Conservation (phyloP, 306 rosid genomes). For the Aeschynomene evenia region DNA sequence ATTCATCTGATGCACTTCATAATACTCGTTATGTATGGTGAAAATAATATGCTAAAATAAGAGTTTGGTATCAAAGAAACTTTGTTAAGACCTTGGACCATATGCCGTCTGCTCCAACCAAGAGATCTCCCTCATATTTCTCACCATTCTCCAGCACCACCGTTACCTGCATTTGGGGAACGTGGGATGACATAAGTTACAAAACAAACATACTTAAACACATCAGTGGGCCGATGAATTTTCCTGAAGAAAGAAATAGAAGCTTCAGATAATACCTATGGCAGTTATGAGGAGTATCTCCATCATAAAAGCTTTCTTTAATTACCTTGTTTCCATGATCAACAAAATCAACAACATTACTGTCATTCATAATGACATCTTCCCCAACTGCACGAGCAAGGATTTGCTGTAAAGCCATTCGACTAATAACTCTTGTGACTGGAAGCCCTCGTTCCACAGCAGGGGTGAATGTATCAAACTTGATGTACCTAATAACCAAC, state of each 20-base stretch:
- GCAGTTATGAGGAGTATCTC: slow-evolving; percentile 14
- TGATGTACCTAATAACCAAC: slow-evolving; percentile 82
- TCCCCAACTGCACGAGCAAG: slow-evolving; percentile 87
- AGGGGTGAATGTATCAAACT: slow-evolving; percentile 99
- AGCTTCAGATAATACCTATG: slow-evolving; percentile 12
- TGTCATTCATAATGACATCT: slow-evolving; percentile 59
- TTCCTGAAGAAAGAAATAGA: slow-evolving; percentile 24
- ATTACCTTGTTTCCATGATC: slow-evolving; percentile 82
- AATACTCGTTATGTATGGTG: not conserved
- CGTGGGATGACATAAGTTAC: slow-evolving; percentile 23
- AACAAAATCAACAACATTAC: slow-evolving; percentile 75
- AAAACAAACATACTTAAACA: slow-evolving; percentile 8
- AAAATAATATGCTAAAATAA: slow-evolving; percentile 5
- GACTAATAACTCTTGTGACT: slow-evolving; percentile 90
- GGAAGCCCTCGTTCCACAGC: slow-evolving; percentile 97
- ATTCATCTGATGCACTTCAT: not conserved
- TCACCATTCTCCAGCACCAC: slow-evolving; percentile 81
- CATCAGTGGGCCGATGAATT: slow-evolving; percentile 5
- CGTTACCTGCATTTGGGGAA: slow-evolving; percentile 56
- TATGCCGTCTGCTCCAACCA: slow-evolving; percentile 98
- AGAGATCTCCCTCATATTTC: slow-evolving; percentile 79
- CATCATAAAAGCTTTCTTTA: slow-evolving; percentile 19
- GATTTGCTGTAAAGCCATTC: slow-evolving; percentile 87
- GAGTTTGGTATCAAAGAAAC: slow-evolving; percentile 1
- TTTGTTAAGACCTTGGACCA: slow-evolving; percentile 85